Evolutionary conservation across 2,329 filamentous ascomycete species (phyloP), one percentile per base, ranked within the genome.

Genomic region (Pleoardoris graminearum): DNA sequence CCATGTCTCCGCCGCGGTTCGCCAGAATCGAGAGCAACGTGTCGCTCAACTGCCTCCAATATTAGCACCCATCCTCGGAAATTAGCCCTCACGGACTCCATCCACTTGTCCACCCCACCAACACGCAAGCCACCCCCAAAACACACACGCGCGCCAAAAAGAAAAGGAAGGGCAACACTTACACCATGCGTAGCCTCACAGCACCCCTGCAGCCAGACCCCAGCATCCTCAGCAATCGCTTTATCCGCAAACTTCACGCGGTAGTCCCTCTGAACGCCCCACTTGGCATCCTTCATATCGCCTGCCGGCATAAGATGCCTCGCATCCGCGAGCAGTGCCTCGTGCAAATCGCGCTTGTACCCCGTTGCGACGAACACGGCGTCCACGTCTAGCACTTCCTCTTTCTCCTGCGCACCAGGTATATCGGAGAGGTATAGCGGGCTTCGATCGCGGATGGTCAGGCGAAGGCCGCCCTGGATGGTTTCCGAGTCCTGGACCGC

Each of bases 201-300:
- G 77, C 92, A 97, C 27, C 93, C 93, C 73, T 97, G 94, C 63
- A 97, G 79, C 88, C 90, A 97, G 53, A 97, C 80, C 3, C 92
- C 92, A 12, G 90, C 88, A 38, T 86, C 84, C 0, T 80, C 69
- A n/a, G 85, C 82, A 29, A 97, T 87, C 42, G 82, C 80, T 25
- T 83, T 86, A 1, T 82, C 77, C 43, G 83, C 80, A 69, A 95
- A 91, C 53, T 86, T 77, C 43, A 97, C 84, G 46, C 82, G 82
- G 74, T 97, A 97, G 71, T 97, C 84, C 48, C 93, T 83, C 27
- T 80, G 80, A 1, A 96, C 89, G 14, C 80, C 79, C 76, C 90
- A 87, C 54, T 83, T 78, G 25, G 79, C 74, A 6, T 68, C 72
- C 25, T 66, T 55, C 8, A 66, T 58, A 29, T 77, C 71, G 27